A percentile compares a stretch with the other conserved stretches of the same genome.
phyloP scores from a whole-genome alignment of 306 rosid genomes.

The Acmispon strigosus region DNA sequence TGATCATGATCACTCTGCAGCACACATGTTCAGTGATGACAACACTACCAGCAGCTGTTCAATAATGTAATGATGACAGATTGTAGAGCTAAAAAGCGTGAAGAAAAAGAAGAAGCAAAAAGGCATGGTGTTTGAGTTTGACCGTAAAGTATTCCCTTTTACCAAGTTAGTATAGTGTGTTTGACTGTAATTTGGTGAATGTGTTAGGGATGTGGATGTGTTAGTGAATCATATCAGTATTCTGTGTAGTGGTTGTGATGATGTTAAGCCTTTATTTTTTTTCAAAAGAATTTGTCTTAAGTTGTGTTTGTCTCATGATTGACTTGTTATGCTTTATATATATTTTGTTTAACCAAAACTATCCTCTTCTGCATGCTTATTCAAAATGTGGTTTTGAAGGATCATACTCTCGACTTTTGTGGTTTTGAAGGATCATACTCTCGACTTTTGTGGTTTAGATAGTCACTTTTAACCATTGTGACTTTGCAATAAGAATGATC shows the following conservation, averaged over 20 bases:
- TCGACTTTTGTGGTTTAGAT: too few species aligned
- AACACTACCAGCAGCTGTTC: slow-evolving; percentile 66
- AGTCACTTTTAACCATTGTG: too few species aligned
- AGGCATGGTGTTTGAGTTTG: slow-evolving; percentile 13
- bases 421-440: too few species aligned
- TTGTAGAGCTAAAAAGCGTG: slow-evolving; percentile 9
- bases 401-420: too few species aligned
- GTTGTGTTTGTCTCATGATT: slow-evolving; percentile 4
- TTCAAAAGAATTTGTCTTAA: not conserved
- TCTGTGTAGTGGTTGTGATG: slow-evolving; percentile 20
- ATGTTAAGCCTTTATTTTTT: slow-evolving; percentile 19
- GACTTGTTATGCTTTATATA: slow-evolving; percentile 8
- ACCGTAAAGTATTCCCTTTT: slow-evolving; percentile 19
- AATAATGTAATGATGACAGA: slow-evolving; percentile 47
- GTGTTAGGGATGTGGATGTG: slow-evolving; percentile 15
- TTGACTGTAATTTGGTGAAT: slow-evolving; percentile 36
- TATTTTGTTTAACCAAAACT: too few species aligned
- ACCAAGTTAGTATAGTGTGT: slow-evolving; percentile 16
- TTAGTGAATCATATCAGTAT: slow-evolving; percentile 20
- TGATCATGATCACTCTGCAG: slow-evolving; percentile 40
- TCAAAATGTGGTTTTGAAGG: too few species aligned
- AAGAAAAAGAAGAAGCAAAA: not conserved
- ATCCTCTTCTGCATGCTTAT: too few species aligned
- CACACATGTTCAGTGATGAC: slow-evolving; percentile 81
- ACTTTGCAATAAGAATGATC: not conserved